phyloP scores from a whole-genome alignment of 345 rosid species.

The Salix purpurea region DNA sequence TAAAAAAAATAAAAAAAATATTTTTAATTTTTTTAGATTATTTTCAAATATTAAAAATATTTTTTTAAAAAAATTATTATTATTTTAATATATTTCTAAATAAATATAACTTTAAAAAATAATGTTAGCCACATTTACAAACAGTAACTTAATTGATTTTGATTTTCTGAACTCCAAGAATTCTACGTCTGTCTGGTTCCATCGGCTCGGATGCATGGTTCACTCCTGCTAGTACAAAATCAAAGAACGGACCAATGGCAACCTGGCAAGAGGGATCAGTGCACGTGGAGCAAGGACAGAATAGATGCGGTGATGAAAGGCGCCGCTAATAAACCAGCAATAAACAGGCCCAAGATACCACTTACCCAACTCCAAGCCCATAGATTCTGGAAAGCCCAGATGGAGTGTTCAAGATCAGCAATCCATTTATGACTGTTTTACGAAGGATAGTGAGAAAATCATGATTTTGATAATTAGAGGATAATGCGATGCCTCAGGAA shows the following conservation, averaged over 20 bases:
- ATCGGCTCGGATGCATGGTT: too few species aligned
- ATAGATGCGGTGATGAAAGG: not conserved
- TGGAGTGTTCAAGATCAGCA: not conserved
- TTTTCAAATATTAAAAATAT: too few species aligned
- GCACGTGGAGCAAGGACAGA: not conserved
- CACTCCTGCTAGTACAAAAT: too few species aligned
- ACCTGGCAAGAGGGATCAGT: not conserved
- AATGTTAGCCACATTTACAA: too few species aligned
- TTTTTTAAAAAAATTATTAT: too few species aligned
- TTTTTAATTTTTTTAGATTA: too few species aligned
- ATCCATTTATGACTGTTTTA: not conserved
- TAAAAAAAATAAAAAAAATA: too few species aligned
- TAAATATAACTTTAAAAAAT: too few species aligned
- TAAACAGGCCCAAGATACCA: not conserved
- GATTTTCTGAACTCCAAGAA: too few species aligned
- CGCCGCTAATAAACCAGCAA: not conserved
- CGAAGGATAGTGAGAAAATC: not conserved
- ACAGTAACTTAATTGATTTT: too few species aligned
- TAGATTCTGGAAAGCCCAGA: not conserved
- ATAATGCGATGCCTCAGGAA: not conserved
- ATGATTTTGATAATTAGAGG: not conserved
- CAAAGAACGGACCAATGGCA: not conserved
- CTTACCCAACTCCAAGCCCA: not conserved
- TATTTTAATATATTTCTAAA: too few species aligned
- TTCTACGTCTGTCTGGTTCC: too few species aligned